Base-by-base conservation (phyloP, 306 rosid species). In the Ormosia semicastrata region DNA sequence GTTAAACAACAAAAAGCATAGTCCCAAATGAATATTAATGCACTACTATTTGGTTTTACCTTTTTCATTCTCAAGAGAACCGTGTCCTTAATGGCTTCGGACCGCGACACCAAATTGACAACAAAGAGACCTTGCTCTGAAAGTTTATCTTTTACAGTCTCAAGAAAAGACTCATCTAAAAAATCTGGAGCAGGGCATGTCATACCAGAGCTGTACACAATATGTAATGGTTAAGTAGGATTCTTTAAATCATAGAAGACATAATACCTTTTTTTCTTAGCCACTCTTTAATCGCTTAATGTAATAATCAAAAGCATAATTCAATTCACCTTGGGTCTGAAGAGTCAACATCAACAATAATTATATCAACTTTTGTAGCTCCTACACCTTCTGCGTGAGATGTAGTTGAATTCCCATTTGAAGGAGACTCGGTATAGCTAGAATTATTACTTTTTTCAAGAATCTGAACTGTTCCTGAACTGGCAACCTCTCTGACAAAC, bases 341-440 rank as follows among this genome's bases (percentile, higher is more conserved):
- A 69, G 97, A 93, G 89, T 95, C 99, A 8, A 90, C 99, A 81
- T 95, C 99, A 47, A 95, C 87, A 81, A 93, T 84, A 81, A 93
- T 77, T 72, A 95, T 87, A 90, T 93, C 99, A 29, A 95, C 81
- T 82, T 89, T 87, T 43, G 84, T 52, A 68, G 63, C 72, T 82
- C 67, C 87, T 68, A 34, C 66, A 69, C 63, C 82, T 82, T 80
- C 84, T 47, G 39, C 76, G 52, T 60, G 81, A 82, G 84, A 88
- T 17, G 76, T 62, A 32, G 44, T 63, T 58, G 67, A 39, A 80
- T 74, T 86, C 66, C 64, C 87, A 82, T 72, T 78, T 47, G 85
- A 75, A 65, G 86, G 60, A 43, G 78, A 85, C 34, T 71, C 69
- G 0, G 73, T n/a, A 44, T 29, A 34, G 58, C 62, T 62, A 53